Percentiles rank a stretch among this genome's conserved stretches.
Evolutionary conservation across 148 eudicot species (phyloP).

Genomic region (Diospyros lotus): DNA sequence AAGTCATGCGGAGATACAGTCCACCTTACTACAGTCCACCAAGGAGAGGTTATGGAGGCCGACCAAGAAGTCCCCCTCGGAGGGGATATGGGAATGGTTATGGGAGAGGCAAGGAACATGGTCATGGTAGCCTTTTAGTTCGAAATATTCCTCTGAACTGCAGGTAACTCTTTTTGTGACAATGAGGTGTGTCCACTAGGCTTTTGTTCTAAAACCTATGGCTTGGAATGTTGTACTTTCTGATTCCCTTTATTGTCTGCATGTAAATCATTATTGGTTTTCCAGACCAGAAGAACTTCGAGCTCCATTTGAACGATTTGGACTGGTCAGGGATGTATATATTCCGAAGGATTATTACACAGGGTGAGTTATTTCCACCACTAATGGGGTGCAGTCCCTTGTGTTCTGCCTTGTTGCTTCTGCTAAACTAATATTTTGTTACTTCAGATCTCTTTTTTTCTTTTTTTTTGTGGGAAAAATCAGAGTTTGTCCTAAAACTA

Average conservation of each 20-base stretch:
- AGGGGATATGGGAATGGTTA: slow-evolving; percentile 50
- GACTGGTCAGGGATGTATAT: slow-evolving; percentile 73
- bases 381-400: neutral
- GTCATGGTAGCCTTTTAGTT: slow-evolving; percentile 61
- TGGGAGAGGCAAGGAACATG: slow-evolving; percentile 57
- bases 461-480: no score
- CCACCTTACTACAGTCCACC: slow-evolving; percentile 72
- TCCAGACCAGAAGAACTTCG: slow-evolving; percentile 79
- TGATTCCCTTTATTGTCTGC: neutral
- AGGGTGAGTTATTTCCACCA: slow-evolving; percentile 41
- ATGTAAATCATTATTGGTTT: slow-evolving; percentile 7
- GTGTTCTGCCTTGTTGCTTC: neutral
- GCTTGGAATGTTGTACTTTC: neutral
- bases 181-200: neutral
- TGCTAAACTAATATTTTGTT: neutral
- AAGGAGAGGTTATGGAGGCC: slow-evolving; percentile 57
- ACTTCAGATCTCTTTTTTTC: neutral
- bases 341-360: slow-evolving; percentile 69
- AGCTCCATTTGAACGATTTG: slow-evolving; percentile 70
- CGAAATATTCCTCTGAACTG: slow-evolving; percentile 68
- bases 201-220: slow-evolving; percentile 4
- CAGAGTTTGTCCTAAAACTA: no score
- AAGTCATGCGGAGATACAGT: slow-evolving; percentile 63
- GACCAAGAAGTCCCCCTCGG: slow-evolving; percentile 62
- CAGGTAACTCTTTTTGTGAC: slow-evolving; percentile 36